Conservation (phyloP, 352 stramenopile genomes). For the Globisporangium polare region DNA sequence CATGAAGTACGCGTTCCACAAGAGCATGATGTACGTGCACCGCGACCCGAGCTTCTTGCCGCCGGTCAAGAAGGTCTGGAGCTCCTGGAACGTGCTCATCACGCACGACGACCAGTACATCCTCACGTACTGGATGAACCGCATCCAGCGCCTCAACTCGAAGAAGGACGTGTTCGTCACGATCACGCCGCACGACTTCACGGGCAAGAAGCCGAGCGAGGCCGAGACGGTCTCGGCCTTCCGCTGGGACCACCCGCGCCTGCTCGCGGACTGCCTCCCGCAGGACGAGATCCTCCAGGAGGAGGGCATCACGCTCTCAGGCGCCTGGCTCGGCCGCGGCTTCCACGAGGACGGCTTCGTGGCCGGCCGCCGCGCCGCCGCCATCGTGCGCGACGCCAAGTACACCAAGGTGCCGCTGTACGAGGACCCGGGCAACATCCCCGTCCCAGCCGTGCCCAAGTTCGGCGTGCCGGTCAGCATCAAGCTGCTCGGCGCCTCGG, state of each 20-base stretch:
- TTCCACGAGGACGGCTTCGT: slow-evolving; percentile 89
- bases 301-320: slow-evolving; percentile 78
- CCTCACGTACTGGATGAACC: slow-evolving; percentile 89
- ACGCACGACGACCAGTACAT: slow-evolving; percentile 83
- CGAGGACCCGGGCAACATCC: slow-evolving; percentile 81
- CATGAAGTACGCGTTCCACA: slow-evolving; percentile 83
- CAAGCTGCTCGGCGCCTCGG: slow-evolving; percentile 44
- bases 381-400: slow-evolving; percentile 76
- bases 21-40: slow-evolving; percentile 87
- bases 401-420: slow-evolving; percentile 69
- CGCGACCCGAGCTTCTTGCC: slow-evolving; percentile 73
- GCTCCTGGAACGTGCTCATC: slow-evolving; percentile 85
- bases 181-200: slow-evolving; percentile 77
- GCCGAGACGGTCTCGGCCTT: slow-evolving; percentile 65
- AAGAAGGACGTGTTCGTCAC: slow-evolving; percentile 87
- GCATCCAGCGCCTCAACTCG: slow-evolving; percentile 82
- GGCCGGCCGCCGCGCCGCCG: slow-evolving; percentile 66
- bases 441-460: slow-evolving; percentile 60
- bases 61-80: slow-evolving; percentile 75
- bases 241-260: slow-evolving; percentile 81
- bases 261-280: slow-evolving; percentile 80
- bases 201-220: slow-evolving; percentile 45
- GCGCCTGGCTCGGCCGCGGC: slow-evolving; percentile 73
- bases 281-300: slow-evolving; percentile 86
- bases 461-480: slow-evolving; percentile 71